These are phyloP conservation scores for Umbelopsis vinacea DNA, from an alignment of 192 early-diverging fungal species.

Conservation along the genomic window DNA sequence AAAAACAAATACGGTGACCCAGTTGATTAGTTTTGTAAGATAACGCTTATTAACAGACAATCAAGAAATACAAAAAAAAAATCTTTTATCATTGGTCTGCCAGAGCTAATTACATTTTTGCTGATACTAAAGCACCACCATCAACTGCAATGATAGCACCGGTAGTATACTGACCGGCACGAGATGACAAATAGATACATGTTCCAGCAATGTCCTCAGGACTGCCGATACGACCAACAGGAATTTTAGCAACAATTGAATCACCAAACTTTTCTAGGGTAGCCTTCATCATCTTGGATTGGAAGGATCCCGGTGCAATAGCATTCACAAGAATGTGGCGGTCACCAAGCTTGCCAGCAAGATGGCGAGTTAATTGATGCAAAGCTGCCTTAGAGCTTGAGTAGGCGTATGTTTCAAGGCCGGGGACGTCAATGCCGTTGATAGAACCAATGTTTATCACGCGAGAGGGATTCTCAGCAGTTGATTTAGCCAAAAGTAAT, in stretches of 20 bases:
- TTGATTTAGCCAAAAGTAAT: constrained; percentile 63
- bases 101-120: constrained; percentile 42
- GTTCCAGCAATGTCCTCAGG: constrained; percentile 88
- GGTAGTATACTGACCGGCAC: constrained; percentile 79
- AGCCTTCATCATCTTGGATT: constrained; percentile 78
- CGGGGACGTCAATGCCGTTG: constrained; percentile 55
- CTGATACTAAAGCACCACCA: constrained; percentile 64
- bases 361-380: constrained; percentile 71
- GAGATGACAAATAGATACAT: constrained; percentile 75
- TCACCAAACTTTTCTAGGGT: constrained; percentile 60
- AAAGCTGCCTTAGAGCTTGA: constrained; percentile 80
- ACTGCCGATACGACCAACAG: constrained; percentile 77
- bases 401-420: constrained; percentile 70
- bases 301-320: constrained; percentile 75
- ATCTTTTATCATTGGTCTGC: background rate
- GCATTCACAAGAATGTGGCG: constrained; percentile 68
- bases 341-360: constrained; percentile 66
- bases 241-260: constrained; percentile 57
- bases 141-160: constrained; percentile 85
- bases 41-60: background rate
- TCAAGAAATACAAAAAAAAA: background rate
- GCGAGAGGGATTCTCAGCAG: constrained; percentile 58
- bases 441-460: constrained; percentile 94
- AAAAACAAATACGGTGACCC: constrained; percentile 13
- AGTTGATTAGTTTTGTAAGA: constrained; percentile 13